Base-by-base conservation (phyloP, 495 filamentous ascomycete species). In the Ramalina intermedia region DNA sequence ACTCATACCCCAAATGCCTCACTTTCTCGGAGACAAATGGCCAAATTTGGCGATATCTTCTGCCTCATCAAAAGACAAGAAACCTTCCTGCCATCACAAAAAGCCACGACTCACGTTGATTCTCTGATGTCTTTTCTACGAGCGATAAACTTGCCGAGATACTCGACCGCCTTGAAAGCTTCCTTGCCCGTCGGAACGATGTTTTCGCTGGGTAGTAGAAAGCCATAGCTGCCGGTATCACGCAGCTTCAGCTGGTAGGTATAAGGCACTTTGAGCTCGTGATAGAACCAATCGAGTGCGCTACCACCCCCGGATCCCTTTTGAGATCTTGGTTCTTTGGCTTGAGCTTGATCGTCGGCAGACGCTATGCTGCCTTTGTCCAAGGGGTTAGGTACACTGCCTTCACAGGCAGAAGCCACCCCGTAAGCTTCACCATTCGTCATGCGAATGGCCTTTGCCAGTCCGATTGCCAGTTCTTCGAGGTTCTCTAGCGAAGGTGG, bases 201-300 rank as follows among this genome's bases (percentile, higher is more conserved):
- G 52, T 94, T 73, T 49, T 89, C 82, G 33, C 76, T 79, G 0
- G 91, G 91, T 8, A 98, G 70, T 42, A 98, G 68, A 57, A 96
- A 98, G 0, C 91, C 91, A 61, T 96, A 96, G 63, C 79, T 91
- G 3, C 91, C 91, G 0, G 86, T 94, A 66, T 98, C 91, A 35
- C 91, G 74, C 20, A 98, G 69, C 64, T 96, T 96, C 62, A 98
- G 84, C 68, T 96, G 91, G 58, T 93, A 98, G 23, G 85, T 80
- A 58, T 84, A 91, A 33, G 70, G 76, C n/a, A 90, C 83, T 39
- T 75, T 67, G 27, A 95, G 64, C 55, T 91, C 82, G 49, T 91
- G 87, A 61, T 96, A 96, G 65, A 98, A 94, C 79, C 86, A 98
- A 64, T 96, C 91, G 39, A 98, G 77, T 7, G 85, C 86, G 37